Conservation (phyloP, 192 early-diverging fungal genomes). For the Linnemannia zychae region DNA sequence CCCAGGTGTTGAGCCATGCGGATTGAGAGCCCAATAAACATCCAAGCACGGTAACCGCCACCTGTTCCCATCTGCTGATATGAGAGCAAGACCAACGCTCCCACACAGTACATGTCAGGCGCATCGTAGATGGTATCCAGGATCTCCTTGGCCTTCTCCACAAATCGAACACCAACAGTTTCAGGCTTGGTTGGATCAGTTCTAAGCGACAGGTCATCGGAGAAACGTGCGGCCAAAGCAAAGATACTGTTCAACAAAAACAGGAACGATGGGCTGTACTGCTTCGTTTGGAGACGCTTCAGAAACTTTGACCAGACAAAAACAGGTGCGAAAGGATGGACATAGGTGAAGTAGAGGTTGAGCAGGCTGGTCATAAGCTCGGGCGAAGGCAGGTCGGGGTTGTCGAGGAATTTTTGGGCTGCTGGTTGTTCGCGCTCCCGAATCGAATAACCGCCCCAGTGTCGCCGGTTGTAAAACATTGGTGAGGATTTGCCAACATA, state of each 20-base stretch:
- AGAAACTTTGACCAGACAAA: conserved; percentile 69
- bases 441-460: conserved; percentile 60
- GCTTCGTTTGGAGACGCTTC: conserved; percentile 48
- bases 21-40: conserved; percentile 66
- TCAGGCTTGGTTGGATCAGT: conserved; percentile 56
- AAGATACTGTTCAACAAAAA: conserved; percentile 69
- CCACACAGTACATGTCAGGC: conserved; percentile 46
- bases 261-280: conserved; percentile 59
- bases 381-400: conserved; percentile 67
- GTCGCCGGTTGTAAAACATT: conserved; percentile 72
- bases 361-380: conserved; percentile 72
- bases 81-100: conserved; percentile 35
- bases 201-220: conserved; percentile 58
- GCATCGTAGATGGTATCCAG: conserved; percentile 39
- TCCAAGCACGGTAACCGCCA: conserved; percentile 67
- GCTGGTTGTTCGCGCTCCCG: conserved; percentile 49
- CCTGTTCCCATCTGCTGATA: conserved; percentile 54
- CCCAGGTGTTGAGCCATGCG: conserved; percentile 81
- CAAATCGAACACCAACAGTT: conserved; percentile 69
- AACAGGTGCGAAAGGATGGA: conserved; percentile 78
- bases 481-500: conserved; percentile 79
- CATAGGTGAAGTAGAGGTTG: conserved; percentile 74
- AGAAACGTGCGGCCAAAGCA: conserved; percentile 64
- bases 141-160: conserved; percentile 67
- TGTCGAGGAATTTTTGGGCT: conserved; percentile 51